phyloP scores from a whole-genome alignment of 768 basidiomycete species.

The Trametes maxima region DNA sequence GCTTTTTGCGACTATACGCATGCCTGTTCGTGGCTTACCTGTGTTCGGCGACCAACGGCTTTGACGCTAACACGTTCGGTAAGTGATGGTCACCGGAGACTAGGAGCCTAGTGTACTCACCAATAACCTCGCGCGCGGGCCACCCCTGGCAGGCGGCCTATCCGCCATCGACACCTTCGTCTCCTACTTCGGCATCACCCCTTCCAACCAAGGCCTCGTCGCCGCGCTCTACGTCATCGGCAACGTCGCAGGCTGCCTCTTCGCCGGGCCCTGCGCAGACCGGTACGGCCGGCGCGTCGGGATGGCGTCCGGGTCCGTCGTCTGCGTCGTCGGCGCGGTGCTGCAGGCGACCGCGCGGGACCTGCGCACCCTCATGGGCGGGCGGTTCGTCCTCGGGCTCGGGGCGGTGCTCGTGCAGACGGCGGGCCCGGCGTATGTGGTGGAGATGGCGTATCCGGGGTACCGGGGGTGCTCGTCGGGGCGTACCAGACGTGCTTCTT shows the following conservation, averaged over 20 bases:
- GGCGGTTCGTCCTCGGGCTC: constrained; percentile 36
- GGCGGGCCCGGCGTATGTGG: constrained; percentile 54
- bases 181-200: constrained; percentile 29
- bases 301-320: constrained; percentile 50
- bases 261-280: constrained; percentile 29
- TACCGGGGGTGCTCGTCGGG: constrained; percentile 58
- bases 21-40: constrained; percentile 32
- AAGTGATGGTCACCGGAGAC: not conserved
- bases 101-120: not conserved
- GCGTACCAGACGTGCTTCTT: constrained; percentile 36
- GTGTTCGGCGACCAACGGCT: constrained; percentile 33
- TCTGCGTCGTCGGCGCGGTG: constrained; percentile 67
- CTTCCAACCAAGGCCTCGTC: constrained; percentile 31
- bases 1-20: constrained; percentile 22
- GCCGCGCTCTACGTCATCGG: constrained; percentile 34
- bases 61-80: constrained; percentile 35
- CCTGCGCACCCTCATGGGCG: constrained; percentile 57
- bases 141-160: constrained; percentile 26
- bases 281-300: constrained; percentile 30
- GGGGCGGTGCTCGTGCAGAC: constrained; percentile 39
- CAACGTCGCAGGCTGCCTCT: constrained; percentile 31
- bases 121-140: not conserved
- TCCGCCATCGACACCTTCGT: constrained; percentile 32
- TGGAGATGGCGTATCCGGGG: constrained; percentile 65
- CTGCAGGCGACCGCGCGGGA: constrained; percentile 52